Conservation (phyloP, 768 basidiomycete species). For the Trametes meyenii region DNA sequence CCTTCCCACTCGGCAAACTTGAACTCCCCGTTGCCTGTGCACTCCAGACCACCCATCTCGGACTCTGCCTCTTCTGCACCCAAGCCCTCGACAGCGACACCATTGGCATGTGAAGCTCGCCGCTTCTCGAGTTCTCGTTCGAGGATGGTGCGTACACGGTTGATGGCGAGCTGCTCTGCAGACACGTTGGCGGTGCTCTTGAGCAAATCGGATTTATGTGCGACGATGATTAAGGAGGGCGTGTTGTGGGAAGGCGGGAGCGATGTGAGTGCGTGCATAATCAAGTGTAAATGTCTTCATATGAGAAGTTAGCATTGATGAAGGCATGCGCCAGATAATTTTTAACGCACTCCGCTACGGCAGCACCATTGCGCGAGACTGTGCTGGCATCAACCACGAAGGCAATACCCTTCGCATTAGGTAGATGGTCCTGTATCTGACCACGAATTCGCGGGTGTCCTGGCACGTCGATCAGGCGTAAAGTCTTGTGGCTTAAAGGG, state of each 20-base stretch:
- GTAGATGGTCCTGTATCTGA: conserved; percentile 69
- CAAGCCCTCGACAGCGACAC: conserved; percentile 72
- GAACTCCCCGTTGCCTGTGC: conserved; percentile 59
- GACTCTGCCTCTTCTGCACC: conserved; percentile 63
- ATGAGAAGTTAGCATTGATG: neutral
- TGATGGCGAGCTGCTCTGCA: conserved; percentile 56
- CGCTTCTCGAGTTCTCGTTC: conserved; percentile 87
- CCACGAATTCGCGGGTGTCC: conserved; percentile 83
- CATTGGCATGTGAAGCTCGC: conserved; percentile 59
- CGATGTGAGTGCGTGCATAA: conserved; percentile 70
- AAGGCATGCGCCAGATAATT: neutral
- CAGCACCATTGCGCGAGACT: conserved; percentile 71
- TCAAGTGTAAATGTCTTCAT: conserved; percentile 68
- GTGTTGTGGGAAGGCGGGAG: conserved; percentile 69
- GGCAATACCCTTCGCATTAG: conserved; percentile 62
- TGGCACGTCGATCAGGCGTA: conserved; percentile 73
- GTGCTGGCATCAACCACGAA: conserved; percentile 84
- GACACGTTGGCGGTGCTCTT: conserved; percentile 48
- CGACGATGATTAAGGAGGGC: conserved; percentile 67
- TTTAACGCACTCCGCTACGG: conserved; percentile 75
- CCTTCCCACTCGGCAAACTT: conserved; percentile 85
- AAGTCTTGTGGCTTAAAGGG: conserved; percentile 43
- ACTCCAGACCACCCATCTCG: conserved; percentile 78
- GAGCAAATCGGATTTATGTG: conserved; percentile 78
- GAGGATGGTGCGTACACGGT: conserved; percentile 73